Base-by-base conservation (phyloP, 202 grass and related monocot genomes). In the Miscanthus sacchariflorus region DNA sequence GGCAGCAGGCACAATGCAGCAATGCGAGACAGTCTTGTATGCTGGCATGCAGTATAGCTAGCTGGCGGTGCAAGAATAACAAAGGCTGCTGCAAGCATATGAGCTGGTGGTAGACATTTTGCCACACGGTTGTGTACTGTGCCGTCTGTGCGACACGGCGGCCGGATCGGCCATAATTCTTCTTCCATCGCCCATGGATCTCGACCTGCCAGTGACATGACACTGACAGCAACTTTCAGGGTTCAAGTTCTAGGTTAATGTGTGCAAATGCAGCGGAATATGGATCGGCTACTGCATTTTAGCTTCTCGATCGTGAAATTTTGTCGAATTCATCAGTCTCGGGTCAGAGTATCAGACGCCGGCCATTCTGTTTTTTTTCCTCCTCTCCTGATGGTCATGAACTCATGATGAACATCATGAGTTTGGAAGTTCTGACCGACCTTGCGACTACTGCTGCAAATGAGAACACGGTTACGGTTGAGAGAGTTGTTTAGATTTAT, bases 101-200 rank as follows among this genome's bases (percentile, higher is more conserved):
- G 73, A 89, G 70, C 72, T 52, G n/a, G 27, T 77, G n/a, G 38
- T 77, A 81, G 61, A 91, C 65, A 76, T 70, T 84, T 43, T 18
- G 25, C 38, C 14, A 14, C 76, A 40, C 76, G 76, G 18, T 36
- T 43, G 4, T 77, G 74, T n/a, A 77, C 74, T 56, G 25, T 65
- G 19, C 5, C 30, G 30, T 33, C 30, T 36, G 36, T 6, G 58
- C 8, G 17, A 56, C 79, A 67, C 54, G 30, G 38, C 17, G 52
- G 58, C 19, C 56, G 58, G 58, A 54, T 63, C 65, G 15, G 79
- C 23, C 52, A 52, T 36, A 78, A 38, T 73, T 2, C 42, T 78
- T 1, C 21, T 11, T 63, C 38, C 38, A 0, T 12, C 58, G 21
- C 45, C 74, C 38, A 18, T 64, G 39, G 28, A 35, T 40, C 39